Percentiles rank a stretch among this genome's conserved stretches.
Conservation (phyloP, 2,329 filamentous ascomycete species). For the Epichloe typhina region DNA sequence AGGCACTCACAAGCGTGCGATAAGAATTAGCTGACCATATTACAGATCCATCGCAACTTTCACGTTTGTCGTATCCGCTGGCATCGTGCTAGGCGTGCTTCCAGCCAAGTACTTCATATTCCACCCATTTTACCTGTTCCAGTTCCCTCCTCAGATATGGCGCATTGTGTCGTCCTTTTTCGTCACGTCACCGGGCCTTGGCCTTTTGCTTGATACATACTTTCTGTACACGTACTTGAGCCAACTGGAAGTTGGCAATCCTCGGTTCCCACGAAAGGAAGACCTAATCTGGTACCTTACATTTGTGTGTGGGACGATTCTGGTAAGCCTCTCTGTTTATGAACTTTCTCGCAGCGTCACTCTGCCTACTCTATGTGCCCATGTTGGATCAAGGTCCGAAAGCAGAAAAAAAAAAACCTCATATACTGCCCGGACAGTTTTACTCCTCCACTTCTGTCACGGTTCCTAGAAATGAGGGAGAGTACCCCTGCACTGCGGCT, state of each 20-base stretch:
- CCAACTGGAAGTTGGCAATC: conserved; percentile 56
- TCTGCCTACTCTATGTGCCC: conserved; percentile 7
- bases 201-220: conserved; percentile 61
- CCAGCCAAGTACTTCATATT: conserved; percentile 38
- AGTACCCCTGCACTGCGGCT: conserved; percentile 53
- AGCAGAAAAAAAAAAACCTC: conserved; percentile 21
- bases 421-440: conserved; percentile 69
- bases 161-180: conserved; percentile 29
- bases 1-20: not conserved
- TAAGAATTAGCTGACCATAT: conserved; percentile 2
- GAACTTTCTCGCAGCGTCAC: conserved; percentile 12
- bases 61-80: conserved; percentile 46
- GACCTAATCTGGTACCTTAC: conserved; percentile 70
- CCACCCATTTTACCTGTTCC: conserved; percentile 36
- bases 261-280: conserved; percentile 61
- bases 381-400: conserved; percentile 1
- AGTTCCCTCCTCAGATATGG: conserved; percentile 31
- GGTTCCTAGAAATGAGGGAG: conserved; percentile 79
- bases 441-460: conserved; percentile 53
- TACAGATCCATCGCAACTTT: conserved; percentile 53
- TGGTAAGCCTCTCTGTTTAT: conserved; percentile 49
- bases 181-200: conserved; percentile 23
- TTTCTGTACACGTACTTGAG: conserved; percentile 64
- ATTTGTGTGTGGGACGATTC: conserved; percentile 57
- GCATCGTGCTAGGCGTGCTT: conserved; percentile 43